Base-by-base conservation (phyloP, 768 basidiomycete species). In the Infundibulicybe gibba region DNA sequence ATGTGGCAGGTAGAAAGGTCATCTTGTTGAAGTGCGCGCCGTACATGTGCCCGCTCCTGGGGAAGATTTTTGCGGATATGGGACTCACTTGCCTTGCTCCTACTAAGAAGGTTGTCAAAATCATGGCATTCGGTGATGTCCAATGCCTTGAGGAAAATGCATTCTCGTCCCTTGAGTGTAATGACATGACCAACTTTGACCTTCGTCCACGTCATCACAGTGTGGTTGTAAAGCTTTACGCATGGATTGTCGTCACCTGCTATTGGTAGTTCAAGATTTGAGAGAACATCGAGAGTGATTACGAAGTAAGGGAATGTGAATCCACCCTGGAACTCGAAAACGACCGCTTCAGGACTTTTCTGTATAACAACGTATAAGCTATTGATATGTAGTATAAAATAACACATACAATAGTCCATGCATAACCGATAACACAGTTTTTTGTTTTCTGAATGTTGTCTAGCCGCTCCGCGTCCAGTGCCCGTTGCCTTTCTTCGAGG, bases 381-480 rank as follows among this genome's bases (percentile, higher is more conserved):
- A 31, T 32, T 47, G 38, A 19, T 17, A 48, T 35, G 40, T 14
- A 31, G 16, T n/a, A 21, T 6, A 6, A 17, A 6, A 17, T 19
- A 14, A 21, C 13, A 42, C 47, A n/a, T 35, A 48, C 40, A 32
- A 13, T 41, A 12, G 15, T 32, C 46, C 46, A 47, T 15, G 39
- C 39, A 41, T 40, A 47, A 16, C 38, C 46, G 5, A 47, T 47
- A 31, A 33, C 46, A 19, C 17, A 32, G 37, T 48, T 31, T 20
- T 42, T 48, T 14, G 32, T 41, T 12, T 25, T 25, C 25, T 25
- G 25, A 17, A 40, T 40, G 14, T 32, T 40, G n/a, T 25, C 45
- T 40, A 47, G 31, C 17, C 30, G 21, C 19, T 40, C 33, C 6
- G 39, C 45, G 41, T 47, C 39, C 6, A 14, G 30, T 11, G 37